Base-by-base conservation (phyloP, 2,329 filamentous ascomycete species). In the Aureobasidium pullulans region DNA sequence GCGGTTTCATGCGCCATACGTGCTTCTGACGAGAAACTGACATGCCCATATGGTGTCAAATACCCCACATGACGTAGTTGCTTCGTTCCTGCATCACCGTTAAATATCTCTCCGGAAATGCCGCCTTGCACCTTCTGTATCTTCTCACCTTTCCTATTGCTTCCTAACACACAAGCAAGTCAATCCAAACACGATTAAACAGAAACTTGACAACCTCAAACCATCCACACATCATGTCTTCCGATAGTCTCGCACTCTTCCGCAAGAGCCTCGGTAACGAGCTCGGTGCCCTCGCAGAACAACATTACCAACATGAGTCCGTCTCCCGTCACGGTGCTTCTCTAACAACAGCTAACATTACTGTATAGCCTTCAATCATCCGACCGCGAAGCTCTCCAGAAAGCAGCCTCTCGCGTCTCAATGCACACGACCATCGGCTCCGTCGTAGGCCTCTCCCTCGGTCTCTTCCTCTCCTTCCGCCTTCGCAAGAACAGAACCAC, bases 371-470 rank as follows among this genome's bases (percentile, higher is more conserved):
- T 85, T 39, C 74, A 73, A n/a, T 72, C 80, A 50, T 75, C 77
- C 29, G 85, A 88, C 67, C 83, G 84, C 53, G 79, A 84, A 37
- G 75, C 76, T 0, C 75, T 88, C 16, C 74, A 77, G 44, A 75
- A 71, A 16, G 85, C 85, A 5, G 82, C 82, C 6, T 70, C 68
- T 6, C 82, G 79, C 60, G 77, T 87, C 31, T 76, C 77, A 8
- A 76, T 73, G 1, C 79, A 83, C 65, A 78, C 84, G 1, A 75
- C 77, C 4, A 65, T 87, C 60, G 86, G 85, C 36, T 84, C 84
- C 1, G 67, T 83, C 6, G 62, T 84, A 2, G 85, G 86, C 3
- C 68, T 88, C 2, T 81, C 80, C 0, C 73, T 88, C 0, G 84
- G 84, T 3, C 63, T 84, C 23, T 80, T 79, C 59, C 72, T 83